Evolutionary conservation across 805 yeast genomes (phyloP), one percentile per base, ranked within the genome.

Genomic region (Candida silvatica): DNA sequence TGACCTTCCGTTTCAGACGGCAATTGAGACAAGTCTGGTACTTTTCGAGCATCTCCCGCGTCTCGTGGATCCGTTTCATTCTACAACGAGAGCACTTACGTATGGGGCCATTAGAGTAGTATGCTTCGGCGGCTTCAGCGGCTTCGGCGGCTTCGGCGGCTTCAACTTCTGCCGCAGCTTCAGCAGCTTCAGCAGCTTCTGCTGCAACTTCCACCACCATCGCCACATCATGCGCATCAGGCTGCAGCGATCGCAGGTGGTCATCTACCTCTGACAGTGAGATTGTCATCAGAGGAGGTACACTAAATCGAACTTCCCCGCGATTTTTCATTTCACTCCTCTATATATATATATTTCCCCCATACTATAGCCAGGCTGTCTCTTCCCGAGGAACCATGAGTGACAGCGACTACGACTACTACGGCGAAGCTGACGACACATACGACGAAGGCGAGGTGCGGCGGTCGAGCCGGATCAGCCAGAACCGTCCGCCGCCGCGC

Each of bases 11-110:
- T 37, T 62, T 62, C 17, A 46, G 44, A 25, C 71, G 45, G 45
- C 71, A 66, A 27, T 51, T 56, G 19, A 47, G 17, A 39, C 71
- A 66, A 0, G 71, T 66, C n/a, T 61, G 60, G 43, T 64, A 66
- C 39, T 58, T 61, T n/a, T 41, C 40, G 27, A 65, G 44, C 27
- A 55, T 49, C 5, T 52, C 60, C 3, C 44, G 35, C 6, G 50
- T 44, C 39, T 66, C 71, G 16, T 46, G 43, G 1, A 45, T 19
- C 35, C 71, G 42, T 30, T 61, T 64, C 17, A 61, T 65, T 14
- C 70, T 47, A 41, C 71, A 66, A 26, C 71, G 52, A 1, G 70
- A 57, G 39, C 71, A 66, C 37, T 66, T 66, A 16, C n/a, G 16
- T 26, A 26, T 14, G 8, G 16, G 29, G n/a, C 24, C 24, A 22